These are phyloP conservation scores for Plantago rigida DNA, from an alignment of 305 asterid species.

Conservation along the genomic window DNA sequence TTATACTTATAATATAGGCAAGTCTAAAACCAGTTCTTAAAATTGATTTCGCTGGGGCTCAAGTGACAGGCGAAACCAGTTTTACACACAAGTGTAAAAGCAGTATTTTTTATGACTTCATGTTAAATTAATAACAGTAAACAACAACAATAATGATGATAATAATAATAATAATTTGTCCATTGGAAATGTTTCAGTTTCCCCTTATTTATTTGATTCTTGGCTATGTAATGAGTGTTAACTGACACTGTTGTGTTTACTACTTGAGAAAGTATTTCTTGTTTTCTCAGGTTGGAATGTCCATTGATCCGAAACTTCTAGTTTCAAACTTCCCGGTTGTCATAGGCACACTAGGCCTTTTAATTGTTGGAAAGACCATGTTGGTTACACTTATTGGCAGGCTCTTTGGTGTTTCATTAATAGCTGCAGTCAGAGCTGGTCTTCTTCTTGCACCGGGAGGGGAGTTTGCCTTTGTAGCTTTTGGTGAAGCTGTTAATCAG, in stretches of 20 bases:
- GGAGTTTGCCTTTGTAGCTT: slow-evolving; percentile 96
- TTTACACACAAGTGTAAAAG: too few relatives aligned
- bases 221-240: slow-evolving; percentile 15
- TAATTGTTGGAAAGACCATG: slow-evolving; percentile 79
- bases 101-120: too few relatives aligned
- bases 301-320: slow-evolving; percentile 96
- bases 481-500: slow-evolving; percentile 99
- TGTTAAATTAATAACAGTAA: too few relatives aligned
- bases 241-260: slow-evolving; percentile 8
- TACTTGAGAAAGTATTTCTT: slow-evolving; percentile 27
- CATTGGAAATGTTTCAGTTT: background rate
- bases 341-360: slow-evolving; percentile 68
- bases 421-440: slow-evolving; percentile 89
- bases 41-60: too few relatives aligned
- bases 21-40: too few relatives aligned
- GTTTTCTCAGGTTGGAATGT: slow-evolving; percentile 92
- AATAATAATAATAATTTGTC: too few relatives aligned
- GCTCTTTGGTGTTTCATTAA: slow-evolving; percentile 74
- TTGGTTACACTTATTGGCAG: slow-evolving; percentile 83
- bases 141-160: too few relatives aligned
- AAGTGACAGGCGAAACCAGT: too few relatives aligned
- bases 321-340: slow-evolving; percentile 82
- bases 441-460: slow-evolving; percentile 99
- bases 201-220: slow-evolving; percentile 5
- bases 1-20: too few relatives aligned